These are phyloP conservation scores for Fomitopsis serialis DNA, from an alignment of 768 basidiomycete genomes.

Conservation along the genomic window DNA sequence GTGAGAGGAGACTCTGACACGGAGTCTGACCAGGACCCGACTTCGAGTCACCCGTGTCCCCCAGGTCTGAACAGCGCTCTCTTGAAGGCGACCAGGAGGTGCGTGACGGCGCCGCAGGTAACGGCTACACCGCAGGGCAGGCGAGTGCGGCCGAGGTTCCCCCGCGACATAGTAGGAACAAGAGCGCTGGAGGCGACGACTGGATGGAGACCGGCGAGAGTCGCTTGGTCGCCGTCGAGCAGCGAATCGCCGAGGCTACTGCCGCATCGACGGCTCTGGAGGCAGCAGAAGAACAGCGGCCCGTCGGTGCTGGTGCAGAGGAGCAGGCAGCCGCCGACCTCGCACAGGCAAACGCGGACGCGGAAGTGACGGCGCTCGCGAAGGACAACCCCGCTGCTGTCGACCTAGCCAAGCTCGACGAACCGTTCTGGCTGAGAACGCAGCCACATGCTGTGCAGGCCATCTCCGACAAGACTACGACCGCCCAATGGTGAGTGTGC, in stretches of 20 bases:
- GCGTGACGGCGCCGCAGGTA: not conserved
- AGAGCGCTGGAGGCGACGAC: conserved; percentile 17
- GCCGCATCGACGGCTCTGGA: not conserved
- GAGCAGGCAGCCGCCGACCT: not conserved
- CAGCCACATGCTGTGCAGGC: conserved; percentile 15
- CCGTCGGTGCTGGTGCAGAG: not conserved
- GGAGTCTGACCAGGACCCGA: conserved; percentile 1
- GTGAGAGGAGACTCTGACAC: conserved; percentile 3
- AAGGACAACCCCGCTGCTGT: not conserved
- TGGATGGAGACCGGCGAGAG: conserved; percentile 23
- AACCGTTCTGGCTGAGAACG: conserved; percentile 20
- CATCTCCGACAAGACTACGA: conserved; percentile 22
- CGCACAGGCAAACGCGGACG: not conserved
- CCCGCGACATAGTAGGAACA: not conserved
- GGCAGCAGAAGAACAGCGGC: not conserved
- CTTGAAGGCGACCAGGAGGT: not conserved
- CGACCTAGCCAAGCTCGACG: conserved; percentile 1
- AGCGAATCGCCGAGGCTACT: conserved; percentile 2
- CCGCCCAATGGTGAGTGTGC: conserved; percentile 26
- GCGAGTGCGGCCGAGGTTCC: not conserved
- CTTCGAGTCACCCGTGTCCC: not conserved
- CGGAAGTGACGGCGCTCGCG: not conserved
- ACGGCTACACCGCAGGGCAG: not conserved
- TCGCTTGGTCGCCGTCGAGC: conserved; percentile 14
- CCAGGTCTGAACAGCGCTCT: not conserved